Evolutionary conservation across 2,329 filamentous ascomycete genomes (phyloP).

Genomic region (Sarocladium oryzae): DNA sequence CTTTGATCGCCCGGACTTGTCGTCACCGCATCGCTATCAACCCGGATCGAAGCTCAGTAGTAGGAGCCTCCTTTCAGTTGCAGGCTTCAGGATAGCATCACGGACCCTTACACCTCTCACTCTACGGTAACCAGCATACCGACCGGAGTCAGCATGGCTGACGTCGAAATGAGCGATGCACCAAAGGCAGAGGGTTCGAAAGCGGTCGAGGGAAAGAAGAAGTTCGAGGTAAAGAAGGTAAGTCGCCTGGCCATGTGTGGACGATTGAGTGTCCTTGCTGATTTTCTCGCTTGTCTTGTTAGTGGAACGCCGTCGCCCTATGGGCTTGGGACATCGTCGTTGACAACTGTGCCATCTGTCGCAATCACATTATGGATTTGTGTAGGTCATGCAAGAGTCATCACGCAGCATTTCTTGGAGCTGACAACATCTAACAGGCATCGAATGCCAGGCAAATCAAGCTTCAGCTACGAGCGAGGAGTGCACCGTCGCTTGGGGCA

Average conservation of each 20-base stretch:
- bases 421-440: conserved; percentile 50
- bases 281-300: too few relatives aligned
- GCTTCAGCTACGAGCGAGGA: conserved; percentile 95
- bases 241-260: conserved; percentile 11
- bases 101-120: too few relatives aligned
- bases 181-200: conserved; percentile 47
- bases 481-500: conserved; percentile 98
- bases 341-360: conserved; percentile 98
- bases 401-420: background rate
- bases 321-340: conserved; percentile 99
- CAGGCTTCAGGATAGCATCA: too few relatives aligned
- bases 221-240: conserved; percentile 99
- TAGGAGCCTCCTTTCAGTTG: too few relatives aligned
- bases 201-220: conserved; percentile 70
- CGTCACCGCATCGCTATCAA: background rate
- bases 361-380: conserved; percentile 99
- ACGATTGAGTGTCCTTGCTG: conserved; percentile 9
- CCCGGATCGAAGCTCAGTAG: background rate
- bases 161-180: conserved; percentile 94
- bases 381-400: conserved; percentile 49
- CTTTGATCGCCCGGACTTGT: too few relatives aligned
- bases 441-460: conserved; percentile 98
- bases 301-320: conserved; percentile 98
- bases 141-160: conserved; percentile 59
- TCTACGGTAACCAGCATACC: too few relatives aligned